Conservation (phyloP, 129 eudicot species). For the Erigeron canadensis region DNA sequence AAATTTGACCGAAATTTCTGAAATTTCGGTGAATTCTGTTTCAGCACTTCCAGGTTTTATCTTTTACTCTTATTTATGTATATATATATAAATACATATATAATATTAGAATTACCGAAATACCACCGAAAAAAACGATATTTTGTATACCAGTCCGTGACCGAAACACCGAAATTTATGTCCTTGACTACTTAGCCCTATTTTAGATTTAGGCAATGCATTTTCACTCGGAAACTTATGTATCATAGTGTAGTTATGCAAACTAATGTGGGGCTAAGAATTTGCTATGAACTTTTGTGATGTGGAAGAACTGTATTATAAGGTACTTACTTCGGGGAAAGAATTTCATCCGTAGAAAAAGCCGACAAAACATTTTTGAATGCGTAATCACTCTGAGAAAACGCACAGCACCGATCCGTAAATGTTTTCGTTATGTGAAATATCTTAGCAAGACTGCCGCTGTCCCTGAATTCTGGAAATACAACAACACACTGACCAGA, state of each 20-base stretch:
- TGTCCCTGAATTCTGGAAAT: conserved; percentile 45
- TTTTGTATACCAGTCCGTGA: too few relatives aligned
- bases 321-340: conserved; percentile 54
- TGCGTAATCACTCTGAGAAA: conserved; percentile 34
- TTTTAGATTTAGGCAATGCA: not conserved
- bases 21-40: too few relatives aligned
- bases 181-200: too few relatives aligned
- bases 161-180: too few relatives aligned
- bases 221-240: conserved; percentile 2
- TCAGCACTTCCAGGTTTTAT: too few relatives aligned
- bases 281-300: not conserved
- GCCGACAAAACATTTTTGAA: conserved; percentile 32
- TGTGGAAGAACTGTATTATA: not conserved
- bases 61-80: too few relatives aligned
- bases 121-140: too few relatives aligned
- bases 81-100: too few relatives aligned
- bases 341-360: conserved; percentile 47
- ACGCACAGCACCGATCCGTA: conserved; percentile 35
- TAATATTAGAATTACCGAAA: too few relatives aligned
- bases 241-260: conserved; percentile 7
- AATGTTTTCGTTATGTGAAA: conserved; percentile 39
- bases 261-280: not conserved
- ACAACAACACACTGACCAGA: conserved; percentile 40
- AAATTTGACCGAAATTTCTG: too few relatives aligned
- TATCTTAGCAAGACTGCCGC: conserved; percentile 55